Percentiles rank a stretch among this genome's conserved stretches.
These are phyloP conservation scores for Mycena polygramma DNA, from an alignment of 768 basidiomycete species.

Conservation along the genomic window DNA sequence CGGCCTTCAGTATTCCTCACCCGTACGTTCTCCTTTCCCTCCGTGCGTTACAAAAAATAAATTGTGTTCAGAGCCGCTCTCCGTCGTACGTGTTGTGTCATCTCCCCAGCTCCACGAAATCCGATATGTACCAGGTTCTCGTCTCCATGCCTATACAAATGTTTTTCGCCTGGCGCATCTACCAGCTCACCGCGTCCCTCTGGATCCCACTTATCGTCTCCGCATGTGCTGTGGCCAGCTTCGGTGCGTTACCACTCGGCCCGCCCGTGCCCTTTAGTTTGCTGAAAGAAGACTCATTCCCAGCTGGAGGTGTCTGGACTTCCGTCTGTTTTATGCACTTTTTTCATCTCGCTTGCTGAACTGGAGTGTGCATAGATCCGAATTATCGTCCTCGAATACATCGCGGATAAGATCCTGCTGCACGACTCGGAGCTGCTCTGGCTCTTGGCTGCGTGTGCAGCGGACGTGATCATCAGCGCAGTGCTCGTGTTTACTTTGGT, in stretches of 20 bases:
- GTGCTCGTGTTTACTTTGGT: conserved; percentile 5
- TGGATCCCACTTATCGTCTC: conserved; percentile 27
- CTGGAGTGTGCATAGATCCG: too few species aligned
- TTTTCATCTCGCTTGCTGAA: too few species aligned
- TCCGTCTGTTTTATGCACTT: not conserved
- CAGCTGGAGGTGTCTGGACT: conserved; percentile 23
- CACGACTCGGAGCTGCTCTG: conserved; percentile 12
- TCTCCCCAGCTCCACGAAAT: not conserved
- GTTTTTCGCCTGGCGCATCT: conserved; percentile 37
- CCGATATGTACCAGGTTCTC: conserved; percentile 19
- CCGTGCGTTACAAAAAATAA: too few species aligned
- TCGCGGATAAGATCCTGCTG: not conserved
- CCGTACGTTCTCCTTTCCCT: conserved; percentile 37
- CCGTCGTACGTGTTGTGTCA: conserved; percentile 35
- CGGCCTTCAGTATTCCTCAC: conserved; percentile 47
- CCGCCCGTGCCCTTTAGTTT: too few species aligned
- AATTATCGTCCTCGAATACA: not conserved
- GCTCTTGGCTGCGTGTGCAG: conserved; percentile 12
- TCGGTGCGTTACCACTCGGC: not conserved
- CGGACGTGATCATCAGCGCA: conserved; percentile 19
- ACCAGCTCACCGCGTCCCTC: conserved; percentile 24
- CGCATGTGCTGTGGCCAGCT: conserved; percentile 7
- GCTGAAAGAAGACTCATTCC: too few species aligned
- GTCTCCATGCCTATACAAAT: conserved; percentile 37
- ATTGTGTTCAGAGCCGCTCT: conserved; percentile 57